Evolutionary conservation across 371 early-diverging fungal species (phyloP), one percentile per base, ranked within the genome.

Genomic region (Circinella umbellata): DNA sequence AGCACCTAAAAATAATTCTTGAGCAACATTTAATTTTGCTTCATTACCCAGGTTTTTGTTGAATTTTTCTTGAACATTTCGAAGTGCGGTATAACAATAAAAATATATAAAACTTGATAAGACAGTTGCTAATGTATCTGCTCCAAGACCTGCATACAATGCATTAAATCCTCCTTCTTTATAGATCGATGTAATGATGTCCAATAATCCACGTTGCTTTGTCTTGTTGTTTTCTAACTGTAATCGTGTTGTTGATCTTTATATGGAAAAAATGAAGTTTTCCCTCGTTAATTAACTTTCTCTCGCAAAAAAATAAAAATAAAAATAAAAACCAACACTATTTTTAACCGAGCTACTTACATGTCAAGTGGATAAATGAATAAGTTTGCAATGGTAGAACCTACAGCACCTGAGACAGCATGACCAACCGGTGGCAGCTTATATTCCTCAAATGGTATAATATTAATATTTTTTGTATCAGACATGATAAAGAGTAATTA

Each of bases 311-410:
- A 39, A 35, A 14, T 7, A 15, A 14, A 10, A 14, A 49, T 18
- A n/a, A 49, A 7, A 13, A 51, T 14, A 51, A n/a, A 51, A 51
- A 51, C 8, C 14, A 51, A 51, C 53, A 13, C 1, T 15, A 4
- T 53, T 53, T 53, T 53, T 47, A 68, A 9, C 1, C 3, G 9
- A 42, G 27, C 27, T 42, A 42, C 42, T 72, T 79, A 81, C 85
- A 89, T 81, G 79, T 89, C 89, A 59, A 89, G 73, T 46, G 89
- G 89, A 69, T 89, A 89, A 67, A 89, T 86, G 73, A 86, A 79
- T 14, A 87, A 68, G 68, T 86, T 89, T 27, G 86, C 83, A 63
- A 89, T 76, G 14, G 86, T 83, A 34, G 86, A 83, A 11, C 86
- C 89, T 18, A 87, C 83, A 48, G 86, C 89, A 53, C 89, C 89